phyloP scores from a whole-genome alignment of 768 basidiomycete genomes.

The Pleurotus eryngii region DNA sequence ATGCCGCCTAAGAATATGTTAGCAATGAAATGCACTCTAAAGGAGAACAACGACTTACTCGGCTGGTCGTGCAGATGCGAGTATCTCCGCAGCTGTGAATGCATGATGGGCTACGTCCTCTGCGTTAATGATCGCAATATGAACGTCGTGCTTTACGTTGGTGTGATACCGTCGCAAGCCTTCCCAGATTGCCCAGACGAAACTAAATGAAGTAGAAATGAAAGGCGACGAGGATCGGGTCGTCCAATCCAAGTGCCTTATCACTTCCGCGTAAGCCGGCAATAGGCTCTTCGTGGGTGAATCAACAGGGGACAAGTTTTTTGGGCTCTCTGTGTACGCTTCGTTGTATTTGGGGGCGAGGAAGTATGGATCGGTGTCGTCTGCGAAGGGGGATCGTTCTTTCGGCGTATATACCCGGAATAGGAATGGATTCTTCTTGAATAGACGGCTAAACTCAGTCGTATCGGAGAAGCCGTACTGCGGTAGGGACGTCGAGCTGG shows the following conservation, averaged over 20 bases:
- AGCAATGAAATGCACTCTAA: not conserved
- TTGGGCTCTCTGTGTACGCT: conserved; percentile 33
- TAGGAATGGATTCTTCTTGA: conserved; percentile 66
- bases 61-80: conserved; percentile 46
- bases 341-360: conserved; percentile 65
- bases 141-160: conserved; percentile 70
- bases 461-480: conserved; percentile 73
- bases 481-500: conserved; percentile 39
- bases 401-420: conserved; percentile 81
- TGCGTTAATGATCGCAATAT: conserved; percentile 79
- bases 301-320: conserved; percentile 24
- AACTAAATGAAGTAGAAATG: conserved; percentile 76
- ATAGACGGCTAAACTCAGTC: conserved; percentile 56
- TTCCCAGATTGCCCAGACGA: conserved; percentile 82
- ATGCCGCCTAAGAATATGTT: conserved; percentile 41
- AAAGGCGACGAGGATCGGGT: conserved; percentile 67
- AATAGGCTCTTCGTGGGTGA: conserved; percentile 21
- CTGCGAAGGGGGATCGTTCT: conserved; percentile 48
- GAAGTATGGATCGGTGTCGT: conserved; percentile 61
- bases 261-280: conserved; percentile 58
- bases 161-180: conserved; percentile 70
- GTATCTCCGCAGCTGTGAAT: conserved; percentile 62
- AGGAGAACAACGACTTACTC: conserved; percentile 42
- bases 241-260: conserved; percentile 74
- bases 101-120: conserved; percentile 52